Evolutionary conservation across 345 rosid species (phyloP), one percentile per base, ranked within the genome.

Genomic region (Erysimum cheiranthoides): DNA sequence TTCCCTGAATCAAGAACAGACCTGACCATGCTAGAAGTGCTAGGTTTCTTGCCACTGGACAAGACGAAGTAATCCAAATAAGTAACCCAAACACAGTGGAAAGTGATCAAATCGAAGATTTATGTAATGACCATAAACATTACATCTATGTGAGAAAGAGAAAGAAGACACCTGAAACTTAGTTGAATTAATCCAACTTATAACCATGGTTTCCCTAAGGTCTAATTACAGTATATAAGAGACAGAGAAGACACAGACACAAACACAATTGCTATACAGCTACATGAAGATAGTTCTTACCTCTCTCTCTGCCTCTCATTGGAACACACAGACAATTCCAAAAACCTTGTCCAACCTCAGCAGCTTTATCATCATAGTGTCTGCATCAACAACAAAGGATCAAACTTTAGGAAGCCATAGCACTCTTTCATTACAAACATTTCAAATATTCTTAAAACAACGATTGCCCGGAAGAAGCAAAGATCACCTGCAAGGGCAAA

Each of bases 271-370:
- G 25, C 65, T 32, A 4, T 35, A n/a, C 18, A 50, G 28, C 36
- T 12, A 74, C 18, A 5, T 81, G 47, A 8, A 76, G 51, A 35
- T 36, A 43, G n/a, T 5, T 18, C 32, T 21, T 71, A 92, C 99
- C 99, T 92, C 76, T 95, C 25, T 21, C 25, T 21, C 25, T 21
- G 25, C 1, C 99, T 82, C 99, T 89, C 97, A 95, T 95, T 13
- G 99, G 99, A 68, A 95, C 99, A 76, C 97, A 95, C 1, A 96
- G 99, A 71, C 97, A 95, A 75, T 95, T 92, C 97, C 97, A 95
- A 80, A 95, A 95, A 46, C 99, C 99, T 67, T 95, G 97, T 5
- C 86, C 85, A 49, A 35, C 97, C 81, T 95, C 99, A 56, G 94
- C 96, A 73, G 88, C 73, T 82, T 95, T 95, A 78, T 95, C 97